phyloP scores from a whole-genome alignment of 805 yeast species.

The Zygoascus tannicola region DNA sequence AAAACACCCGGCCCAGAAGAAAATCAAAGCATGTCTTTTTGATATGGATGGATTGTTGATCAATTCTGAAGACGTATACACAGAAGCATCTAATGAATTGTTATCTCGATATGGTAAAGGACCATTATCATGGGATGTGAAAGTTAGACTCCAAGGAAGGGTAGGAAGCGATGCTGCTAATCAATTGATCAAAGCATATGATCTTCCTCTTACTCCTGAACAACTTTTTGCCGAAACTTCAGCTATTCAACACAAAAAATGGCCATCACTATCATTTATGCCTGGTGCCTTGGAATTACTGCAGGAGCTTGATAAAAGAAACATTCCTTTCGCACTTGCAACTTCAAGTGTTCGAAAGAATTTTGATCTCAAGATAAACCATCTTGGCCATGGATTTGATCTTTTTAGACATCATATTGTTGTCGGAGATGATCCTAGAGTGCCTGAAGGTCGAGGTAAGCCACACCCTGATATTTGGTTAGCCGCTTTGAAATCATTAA shows the following conservation, averaged over 20 bases:
- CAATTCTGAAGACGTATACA: slow-evolving; percentile 87
- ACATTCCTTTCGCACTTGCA: slow-evolving; percentile 80
- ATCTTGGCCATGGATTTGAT: slow-evolving; percentile 51
- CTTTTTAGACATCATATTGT: slow-evolving; percentile 61
- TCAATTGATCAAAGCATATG: slow-evolving; percentile 57
- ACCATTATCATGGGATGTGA: slow-evolving; percentile 79
- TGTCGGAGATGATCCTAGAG: slow-evolving; percentile 81
- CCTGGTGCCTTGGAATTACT: slow-evolving; percentile 82
- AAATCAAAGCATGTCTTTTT: slow-evolving; percentile 55
- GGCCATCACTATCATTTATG: slow-evolving; percentile 58
- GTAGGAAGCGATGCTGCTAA: slow-evolving; percentile 74
- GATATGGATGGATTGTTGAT: slow-evolving; percentile 92
- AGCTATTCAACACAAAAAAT: slow-evolving; percentile 43
- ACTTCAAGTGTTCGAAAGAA: slow-evolving; percentile 66
- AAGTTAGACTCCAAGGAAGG: slow-evolving; percentile 78
- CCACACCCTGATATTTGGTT: slow-evolving; percentile 93
- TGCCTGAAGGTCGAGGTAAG: slow-evolving; percentile 81
- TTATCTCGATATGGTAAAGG: slow-evolving; percentile 66
- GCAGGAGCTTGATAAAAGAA: slow-evolving; percentile 37
- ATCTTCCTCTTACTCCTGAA: slow-evolving; percentile 57
- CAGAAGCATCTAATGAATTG: slow-evolving; percentile 61
- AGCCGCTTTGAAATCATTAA: slow-evolving; percentile 63
- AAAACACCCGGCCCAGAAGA: no score
- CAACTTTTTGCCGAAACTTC: slow-evolving; percentile 48
- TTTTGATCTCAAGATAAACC: slow-evolving; percentile 63